These are phyloP conservation scores for Mortierella hygrophila DNA, from an alignment of 192 early-diverging fungal genomes.

Conservation along the genomic window DNA sequence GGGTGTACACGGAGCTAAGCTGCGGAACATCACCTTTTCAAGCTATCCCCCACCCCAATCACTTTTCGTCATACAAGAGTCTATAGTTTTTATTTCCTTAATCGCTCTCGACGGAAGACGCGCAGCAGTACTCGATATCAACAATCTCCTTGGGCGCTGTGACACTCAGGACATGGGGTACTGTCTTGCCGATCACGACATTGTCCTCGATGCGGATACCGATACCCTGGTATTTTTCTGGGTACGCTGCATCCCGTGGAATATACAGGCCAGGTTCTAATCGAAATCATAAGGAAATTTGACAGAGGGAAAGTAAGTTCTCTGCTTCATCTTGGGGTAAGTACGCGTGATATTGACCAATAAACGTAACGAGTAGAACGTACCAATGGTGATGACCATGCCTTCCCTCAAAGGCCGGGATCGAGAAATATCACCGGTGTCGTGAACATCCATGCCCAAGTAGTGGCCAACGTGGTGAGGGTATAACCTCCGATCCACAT, in stretches of 20 bases:
- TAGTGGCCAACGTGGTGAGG: slow-evolving; percentile 97
- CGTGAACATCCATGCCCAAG: slow-evolving; percentile 96
- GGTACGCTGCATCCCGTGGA: slow-evolving; percentile 80
- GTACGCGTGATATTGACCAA: neutral
- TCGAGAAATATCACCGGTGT: slow-evolving; percentile 80
- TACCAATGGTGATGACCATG: slow-evolving; percentile 94
- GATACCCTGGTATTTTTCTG: slow-evolving; percentile 85
- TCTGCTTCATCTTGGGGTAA: neutral
- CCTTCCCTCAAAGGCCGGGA: slow-evolving; percentile 76
- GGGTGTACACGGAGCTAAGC: neutral
- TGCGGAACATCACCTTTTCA: neutral
- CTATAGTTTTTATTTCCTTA: neutral
- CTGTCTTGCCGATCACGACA: slow-evolving; percentile 81
- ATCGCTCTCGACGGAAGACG: neutral
- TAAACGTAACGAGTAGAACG: neutral
- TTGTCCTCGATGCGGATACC: slow-evolving; percentile 98
- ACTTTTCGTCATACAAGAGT: too few relatives aligned
- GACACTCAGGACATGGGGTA: slow-evolving; percentile 77
- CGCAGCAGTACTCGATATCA: slow-evolving; percentile 77
- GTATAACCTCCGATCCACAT: slow-evolving; percentile 84
- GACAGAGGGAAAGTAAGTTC: neutral
- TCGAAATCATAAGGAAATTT: neutral
- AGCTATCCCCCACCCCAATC: too few relatives aligned
- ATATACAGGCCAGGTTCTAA: slow-evolving; percentile 94
- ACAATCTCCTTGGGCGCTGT: slow-evolving; percentile 88